Base-by-base conservation (phyloP, 257 asterid species). In the Jasminum sambac region DNA sequence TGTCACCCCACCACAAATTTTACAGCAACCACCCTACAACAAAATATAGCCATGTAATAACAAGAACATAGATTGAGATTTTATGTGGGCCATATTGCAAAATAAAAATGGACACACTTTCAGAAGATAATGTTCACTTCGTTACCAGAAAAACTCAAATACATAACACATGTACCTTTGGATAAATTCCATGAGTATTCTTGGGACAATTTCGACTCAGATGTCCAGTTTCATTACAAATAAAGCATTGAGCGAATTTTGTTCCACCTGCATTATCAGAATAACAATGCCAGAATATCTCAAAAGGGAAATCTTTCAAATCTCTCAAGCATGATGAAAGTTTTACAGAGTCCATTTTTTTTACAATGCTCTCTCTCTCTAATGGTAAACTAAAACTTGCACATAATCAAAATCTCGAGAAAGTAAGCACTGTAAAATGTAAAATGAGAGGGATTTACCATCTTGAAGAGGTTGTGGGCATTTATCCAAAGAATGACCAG, bases 191-290 rank as follows among this genome's bases (percentile, higher is more conserved):
- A 74, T 80, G 96, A 11, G 88, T 72, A 77, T 83, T 94, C 84
- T 85, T 82, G 68, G 96, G 95, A 76, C 99, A 94, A 76, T 86
- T 71, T 86, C 89, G 90, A 84, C 96, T 94, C 91, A 94, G 84
- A 88, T 94, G 98, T 41, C 98, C 98, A 30, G 84, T 73, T 77
- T 83, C 92, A 41, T 89, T 89, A 84, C 99, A 94, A 77, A 94
- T 89, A 86, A 94, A 94, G 86, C 99, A 94, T 55, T 63, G 85
- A 36, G 99, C 97, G 41, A 83, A 94, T 79, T 63, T 89, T 25
- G 99, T 86, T 82, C 99, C 99, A 17, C 99, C 98, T 94, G 89
- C 83, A 81, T 58, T 66, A 75, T 72, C 72, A 71, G 76, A 72
- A 25, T 67, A 78, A 61, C 58, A 50, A 50, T 17, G 17, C 25